These are phyloP conservation scores for Quercus lobata DNA, from an alignment of 331 rosid species.

Conservation along the genomic window DNA sequence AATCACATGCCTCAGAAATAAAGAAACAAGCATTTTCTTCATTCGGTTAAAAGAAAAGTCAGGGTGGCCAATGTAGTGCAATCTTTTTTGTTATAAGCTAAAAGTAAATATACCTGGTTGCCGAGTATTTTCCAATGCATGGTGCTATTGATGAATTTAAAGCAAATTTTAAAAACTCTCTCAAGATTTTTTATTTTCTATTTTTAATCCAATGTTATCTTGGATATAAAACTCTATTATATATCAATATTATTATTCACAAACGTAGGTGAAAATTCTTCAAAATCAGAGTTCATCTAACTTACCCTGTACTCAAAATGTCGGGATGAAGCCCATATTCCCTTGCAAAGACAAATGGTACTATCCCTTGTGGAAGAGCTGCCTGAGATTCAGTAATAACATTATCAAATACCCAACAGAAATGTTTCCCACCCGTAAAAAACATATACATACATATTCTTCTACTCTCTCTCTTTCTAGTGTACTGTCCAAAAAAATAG, in stretches of 20 bases:
- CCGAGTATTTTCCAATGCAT: no score
- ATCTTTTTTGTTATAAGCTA: no score
- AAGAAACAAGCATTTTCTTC: no score
- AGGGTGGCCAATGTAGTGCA: no score
- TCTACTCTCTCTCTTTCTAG: no score
- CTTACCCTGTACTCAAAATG: slow-evolving; percentile 81
- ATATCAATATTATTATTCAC: neutral
- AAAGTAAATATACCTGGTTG: no score
- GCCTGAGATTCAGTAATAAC: slow-evolving; percentile 42
- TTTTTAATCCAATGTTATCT: neutral
- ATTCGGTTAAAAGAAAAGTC: no score
- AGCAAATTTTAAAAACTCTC: no score
- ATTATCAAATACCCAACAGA: neutral
- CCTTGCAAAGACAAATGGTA: slow-evolving; percentile 75
- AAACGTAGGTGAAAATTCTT: neutral
- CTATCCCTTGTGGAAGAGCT: slow-evolving; percentile 84
- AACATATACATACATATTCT: neutral
- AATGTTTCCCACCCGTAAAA: neutral
- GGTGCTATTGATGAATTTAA: no score
- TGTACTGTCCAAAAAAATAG: neutral
- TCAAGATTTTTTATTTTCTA: no score
- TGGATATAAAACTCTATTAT: neutral
- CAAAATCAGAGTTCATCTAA: neutral
- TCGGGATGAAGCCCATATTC: slow-evolving; percentile 77
- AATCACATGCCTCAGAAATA: no score